Evolutionary conservation across 1,139 yeast genomes (phyloP).

Genomic region (Zygosaccharomyces pseudobailii): DNA sequence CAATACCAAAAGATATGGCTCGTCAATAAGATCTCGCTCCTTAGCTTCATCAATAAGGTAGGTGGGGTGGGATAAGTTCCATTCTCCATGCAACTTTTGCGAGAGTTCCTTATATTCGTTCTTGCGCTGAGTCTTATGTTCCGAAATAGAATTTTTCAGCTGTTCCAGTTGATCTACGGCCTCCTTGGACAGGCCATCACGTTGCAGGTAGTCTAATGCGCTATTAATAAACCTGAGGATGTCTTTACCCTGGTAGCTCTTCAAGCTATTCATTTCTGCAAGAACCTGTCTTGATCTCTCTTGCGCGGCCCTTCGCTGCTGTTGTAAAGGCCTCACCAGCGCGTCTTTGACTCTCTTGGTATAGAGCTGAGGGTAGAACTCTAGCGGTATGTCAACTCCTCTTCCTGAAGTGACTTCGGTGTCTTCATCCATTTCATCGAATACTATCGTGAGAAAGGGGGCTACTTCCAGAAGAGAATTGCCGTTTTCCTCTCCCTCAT

Average conservation of each 20-base stretch:
- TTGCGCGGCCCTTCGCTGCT: slow-evolving; percentile 21
- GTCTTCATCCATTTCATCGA: slow-evolving; percentile 29
- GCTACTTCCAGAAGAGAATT: slow-evolving; percentile 27
- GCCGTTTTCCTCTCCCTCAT: slow-evolving; percentile 13
- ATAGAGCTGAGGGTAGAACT: slow-evolving; percentile 33
- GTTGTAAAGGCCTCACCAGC: slow-evolving; percentile 24
- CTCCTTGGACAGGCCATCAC: slow-evolving; percentile 12
- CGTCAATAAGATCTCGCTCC: slow-evolving; percentile 24
- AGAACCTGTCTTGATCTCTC: slow-evolving; percentile 17
- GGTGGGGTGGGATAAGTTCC: slow-evolving; percentile 31
- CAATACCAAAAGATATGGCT: slow-evolving; percentile 24
- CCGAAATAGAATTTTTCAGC: slow-evolving; percentile 18
- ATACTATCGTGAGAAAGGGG: slow-evolving; percentile 29
- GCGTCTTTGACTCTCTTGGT: slow-evolving; percentile 25
- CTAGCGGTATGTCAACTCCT: slow-evolving; percentile 31
- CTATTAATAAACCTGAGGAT: slow-evolving; percentile 26
- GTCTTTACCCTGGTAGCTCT: slow-evolving; percentile 32
- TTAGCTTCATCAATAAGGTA: slow-evolving; percentile 22
- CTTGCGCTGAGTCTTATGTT: slow-evolving; percentile 17
- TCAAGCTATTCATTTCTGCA: slow-evolving; percentile 22
- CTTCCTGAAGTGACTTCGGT: slow-evolving; percentile 20
- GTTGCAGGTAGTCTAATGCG: slow-evolving; percentile 22
- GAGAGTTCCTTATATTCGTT: slow-evolving; percentile 25
- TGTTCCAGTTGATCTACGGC: slow-evolving; percentile 11
- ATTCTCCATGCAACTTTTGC: slow-evolving; percentile 24